phyloP scores from a whole-genome alignment of 75 land plant genomes.

The Gnetum montanum region DNA sequence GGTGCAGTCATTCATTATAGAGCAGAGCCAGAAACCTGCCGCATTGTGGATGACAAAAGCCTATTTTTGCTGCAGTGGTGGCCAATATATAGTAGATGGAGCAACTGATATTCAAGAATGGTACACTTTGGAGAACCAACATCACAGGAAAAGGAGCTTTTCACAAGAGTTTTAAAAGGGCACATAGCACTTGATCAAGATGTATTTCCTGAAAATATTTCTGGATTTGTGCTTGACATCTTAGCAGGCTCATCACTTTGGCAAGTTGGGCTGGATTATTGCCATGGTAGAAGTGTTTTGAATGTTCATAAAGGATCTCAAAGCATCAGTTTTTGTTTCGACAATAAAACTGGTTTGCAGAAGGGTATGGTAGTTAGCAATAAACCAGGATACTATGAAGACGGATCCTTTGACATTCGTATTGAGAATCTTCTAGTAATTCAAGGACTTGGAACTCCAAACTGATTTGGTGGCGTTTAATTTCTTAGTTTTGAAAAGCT shows the following conservation, averaged over 20 bases:
- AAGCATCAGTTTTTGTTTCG: slow-evolving; percentile 86
- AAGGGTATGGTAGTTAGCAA: slow-evolving; percentile 93
- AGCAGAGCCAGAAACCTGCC: slow-evolving; percentile 64
- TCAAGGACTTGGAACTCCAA: slow-evolving; percentile 64
- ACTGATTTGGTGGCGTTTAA: slow-evolving; percentile 67
- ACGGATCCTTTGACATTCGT: slow-evolving; percentile 84
- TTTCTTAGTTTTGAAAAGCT: slow-evolving; percentile 92
- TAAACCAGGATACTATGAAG: slow-evolving; percentile 99
- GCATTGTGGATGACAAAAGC: slow-evolving; percentile 58
- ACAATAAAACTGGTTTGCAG: slow-evolving; percentile 77
- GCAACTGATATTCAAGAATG: slow-evolving; percentile 93
- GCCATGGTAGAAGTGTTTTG: slow-evolving; percentile 97
- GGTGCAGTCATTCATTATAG: slow-evolving; percentile 95
- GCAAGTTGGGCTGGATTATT: slow-evolving; percentile 95
- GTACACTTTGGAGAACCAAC: slow-evolving; percentile 90
- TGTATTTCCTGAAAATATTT: slow-evolving; percentile 80
- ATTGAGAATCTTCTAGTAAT: slow-evolving; percentile 93
- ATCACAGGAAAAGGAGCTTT: slow-evolving; percentile 73
- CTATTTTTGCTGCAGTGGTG: slow-evolving; percentile 86
- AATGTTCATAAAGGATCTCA: slow-evolving; percentile 99
- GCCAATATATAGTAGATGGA: slow-evolving; percentile 92
- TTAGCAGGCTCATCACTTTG: slow-evolving; percentile 89
- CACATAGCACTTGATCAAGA: slow-evolving; percentile 94
- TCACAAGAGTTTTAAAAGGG: slow-evolving; percentile 96
- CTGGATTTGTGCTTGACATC: slow-evolving; percentile 96